These are phyloP conservation scores for Eucalyptus curtisii DNA, from an alignment of 345 rosid species.

Conservation along the genomic window DNA sequence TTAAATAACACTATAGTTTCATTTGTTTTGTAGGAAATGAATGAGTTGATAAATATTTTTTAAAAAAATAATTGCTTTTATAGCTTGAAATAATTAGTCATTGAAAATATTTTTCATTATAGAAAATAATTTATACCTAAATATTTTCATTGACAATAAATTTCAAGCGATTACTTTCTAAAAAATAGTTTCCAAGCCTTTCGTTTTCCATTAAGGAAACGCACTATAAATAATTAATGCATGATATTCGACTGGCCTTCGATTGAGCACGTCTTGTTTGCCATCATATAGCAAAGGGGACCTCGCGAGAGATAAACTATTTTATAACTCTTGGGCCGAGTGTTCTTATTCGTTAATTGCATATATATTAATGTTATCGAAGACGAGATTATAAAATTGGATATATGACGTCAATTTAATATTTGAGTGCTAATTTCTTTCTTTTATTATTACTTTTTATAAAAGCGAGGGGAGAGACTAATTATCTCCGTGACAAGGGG, in stretches of 20 bases:
- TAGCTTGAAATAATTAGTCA: too few relatives aligned
- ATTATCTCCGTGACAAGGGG: not conserved
- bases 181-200: not conserved
- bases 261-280: not conserved
- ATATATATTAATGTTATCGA: not conserved
- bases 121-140: accelerated
- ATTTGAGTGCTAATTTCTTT: not conserved
- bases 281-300: not conserved
- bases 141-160: accelerated
- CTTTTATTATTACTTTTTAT: not conserved
- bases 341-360: not conserved
- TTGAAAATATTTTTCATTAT: not conserved
- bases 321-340: not conserved
- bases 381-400: not conserved
- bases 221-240: not conserved
- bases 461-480: not conserved
- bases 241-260: accelerated
- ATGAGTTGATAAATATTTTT: too few relatives aligned
- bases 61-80: accelerated
- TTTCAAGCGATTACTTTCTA: accelerated
- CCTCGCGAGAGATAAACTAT: not conserved
- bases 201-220: not conserved
- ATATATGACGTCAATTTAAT: not conserved
- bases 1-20: too few relatives aligned
- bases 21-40: too few relatives aligned